Percentiles rank a stretch among this genome's conserved stretches.
These are phyloP conservation scores for Rutstroemia sp. DNA, from an alignment of 2,329 filamentous ascomycete genomes.

Conservation along the genomic window DNA sequence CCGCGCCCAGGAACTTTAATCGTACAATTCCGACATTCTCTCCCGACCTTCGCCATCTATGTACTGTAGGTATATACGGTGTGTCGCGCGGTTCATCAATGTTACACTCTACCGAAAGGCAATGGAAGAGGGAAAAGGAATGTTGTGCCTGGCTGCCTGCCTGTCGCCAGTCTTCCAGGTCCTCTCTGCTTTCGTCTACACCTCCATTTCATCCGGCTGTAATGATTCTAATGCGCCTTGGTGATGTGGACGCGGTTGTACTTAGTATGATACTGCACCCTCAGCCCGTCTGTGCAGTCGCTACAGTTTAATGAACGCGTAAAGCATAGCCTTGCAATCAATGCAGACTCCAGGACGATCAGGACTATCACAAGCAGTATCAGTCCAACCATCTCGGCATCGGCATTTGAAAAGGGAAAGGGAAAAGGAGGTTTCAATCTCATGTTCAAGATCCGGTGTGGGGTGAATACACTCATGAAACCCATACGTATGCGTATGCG, in stretches of 20 bases:
- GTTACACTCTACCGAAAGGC: neutral
- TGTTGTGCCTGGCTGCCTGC: constrained; percentile 1
- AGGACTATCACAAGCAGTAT: neutral
- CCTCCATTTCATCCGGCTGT: constrained; percentile 2
- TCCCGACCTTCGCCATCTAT: too few relatives aligned
- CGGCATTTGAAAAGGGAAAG: neutral
- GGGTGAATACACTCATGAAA: neutral
- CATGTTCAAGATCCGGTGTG: neutral
- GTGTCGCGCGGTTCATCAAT: too few relatives aligned
- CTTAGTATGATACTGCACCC: neutral
- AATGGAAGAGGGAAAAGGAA: neutral
- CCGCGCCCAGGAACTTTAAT: too few relatives aligned
- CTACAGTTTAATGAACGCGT: neutral
- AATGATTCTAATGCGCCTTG: neutral
- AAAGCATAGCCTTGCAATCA: constrained; percentile 5
- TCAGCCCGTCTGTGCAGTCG: neutral
- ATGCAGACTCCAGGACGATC: neutral
- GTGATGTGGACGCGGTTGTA: too few relatives aligned
- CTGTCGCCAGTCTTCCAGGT: neutral
- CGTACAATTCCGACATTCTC: too few relatives aligned
- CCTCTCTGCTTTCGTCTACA: neutral
- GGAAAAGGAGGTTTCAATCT: neutral
- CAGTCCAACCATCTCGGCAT: neutral
- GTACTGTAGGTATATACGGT: too few relatives aligned
- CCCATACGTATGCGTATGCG: constrained; percentile 2